These are phyloP conservation scores for Tuber microsphaerosporum DNA, from an alignment of 495 filamentous ascomycete genomes.

Conservation along the genomic window DNA sequence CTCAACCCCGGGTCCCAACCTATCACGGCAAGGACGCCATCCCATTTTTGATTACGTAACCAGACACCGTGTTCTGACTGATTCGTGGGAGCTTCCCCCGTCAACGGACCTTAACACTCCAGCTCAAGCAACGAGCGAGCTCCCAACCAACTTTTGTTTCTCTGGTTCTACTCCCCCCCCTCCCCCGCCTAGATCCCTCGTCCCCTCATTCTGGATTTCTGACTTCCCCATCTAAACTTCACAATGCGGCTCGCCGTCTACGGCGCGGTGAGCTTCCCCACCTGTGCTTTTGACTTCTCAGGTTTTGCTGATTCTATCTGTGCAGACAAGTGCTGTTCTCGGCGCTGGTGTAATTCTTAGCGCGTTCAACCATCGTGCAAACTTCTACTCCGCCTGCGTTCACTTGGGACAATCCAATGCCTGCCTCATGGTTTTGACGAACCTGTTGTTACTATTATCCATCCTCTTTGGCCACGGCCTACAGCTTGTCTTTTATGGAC, in stretches of 20 bases:
- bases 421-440: slow-evolving; percentile 88
- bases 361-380: slow-evolving; percentile 87
- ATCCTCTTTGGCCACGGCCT: slow-evolving; percentile 73
- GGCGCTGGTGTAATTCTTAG: slow-evolving; percentile 76
- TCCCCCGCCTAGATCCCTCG: slow-evolving; percentile 10
- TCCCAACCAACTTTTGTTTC: slow-evolving; percentile 15
- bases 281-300: slow-evolving; percentile 9
- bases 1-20: too few species aligned
- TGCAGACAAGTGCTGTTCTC: slow-evolving; percentile 64
- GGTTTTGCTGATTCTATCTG: slow-evolving; percentile 16
- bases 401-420: slow-evolving; percentile 93
- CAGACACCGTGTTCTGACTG: background rate
- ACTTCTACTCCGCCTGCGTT: slow-evolving; percentile 95
- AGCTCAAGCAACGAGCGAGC: slow-evolving; percentile 7
- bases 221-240: slow-evolving; percentile 18
- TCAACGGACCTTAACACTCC: background rate
- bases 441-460: slow-evolving; percentile 70
- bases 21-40: background rate
- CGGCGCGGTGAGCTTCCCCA: slow-evolving; percentile 37
- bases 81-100: background rate
- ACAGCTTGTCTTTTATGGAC: slow-evolving; percentile 84
- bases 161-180: slow-evolving; percentile 10
- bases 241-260: slow-evolving; percentile 50
- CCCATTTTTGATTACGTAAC: background rate
- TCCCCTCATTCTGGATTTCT: background rate